Base-by-base conservation (phyloP, 306 rosid species). In the Lupinus albus region DNA sequence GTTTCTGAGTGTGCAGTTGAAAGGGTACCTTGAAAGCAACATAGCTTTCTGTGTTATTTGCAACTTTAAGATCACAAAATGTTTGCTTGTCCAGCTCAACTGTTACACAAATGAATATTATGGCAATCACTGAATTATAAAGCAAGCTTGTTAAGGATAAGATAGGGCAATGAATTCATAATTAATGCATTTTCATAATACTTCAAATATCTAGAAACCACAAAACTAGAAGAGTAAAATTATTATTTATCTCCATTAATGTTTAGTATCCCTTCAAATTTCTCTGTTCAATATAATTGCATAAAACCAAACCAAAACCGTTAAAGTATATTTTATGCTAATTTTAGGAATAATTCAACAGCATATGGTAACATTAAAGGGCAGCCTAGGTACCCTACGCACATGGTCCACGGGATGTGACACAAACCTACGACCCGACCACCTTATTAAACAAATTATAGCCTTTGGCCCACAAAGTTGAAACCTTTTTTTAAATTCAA, bases 21-120 rank as follows among this genome's bases (percentile, higher is more conserved):
- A 25, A 49, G 20, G 53, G 54, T 70, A 93, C 99, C 99, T 93
- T 93, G 80, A 90, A 93, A 62, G 97, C 99, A 76, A 90, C 96
- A 77, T 85, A 64, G 64, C 77, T 71, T 80, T 82, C 83, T 16
- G 97, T 73, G 83, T 84, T 86, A 78, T 93, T 93, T 57, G 67
- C 44, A 48, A 93, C 88, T 78, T 85, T 93, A 59, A 93, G 96
- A 79, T 90, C 97, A 35, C 96, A 88, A 76, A 75, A 88, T 68
- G 90, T 79, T 81, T 86, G 97, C 81, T 88, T 90, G 47, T 90
- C 97, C 82, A 85, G 82, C 86, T 88, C 96, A 84, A 90, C 99
- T 93, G 88, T 64, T 2, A 74, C 66, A 85, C 4, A 54, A 68
- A 83, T 48, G 58, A 68, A 83, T 48, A 59, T 63, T 44, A 76